Percentiles rank a stretch among this genome's conserved stretches.
phyloP scores from a whole-genome alignment of 306 rosid genomes.

The Ceratonia siliqua region DNA sequence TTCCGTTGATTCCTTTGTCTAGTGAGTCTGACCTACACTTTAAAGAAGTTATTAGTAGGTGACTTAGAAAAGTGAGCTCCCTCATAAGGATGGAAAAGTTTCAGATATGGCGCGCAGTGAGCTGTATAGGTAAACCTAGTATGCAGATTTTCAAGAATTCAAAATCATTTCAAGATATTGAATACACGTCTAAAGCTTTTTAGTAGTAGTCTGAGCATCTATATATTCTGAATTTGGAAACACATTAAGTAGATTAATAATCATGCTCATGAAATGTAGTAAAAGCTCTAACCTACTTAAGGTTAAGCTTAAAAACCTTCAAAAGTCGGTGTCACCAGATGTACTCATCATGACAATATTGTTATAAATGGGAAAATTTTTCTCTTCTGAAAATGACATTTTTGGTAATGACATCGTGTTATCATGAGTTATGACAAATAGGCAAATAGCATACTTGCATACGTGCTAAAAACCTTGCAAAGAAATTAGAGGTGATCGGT shows the following conservation, averaged over 20 bases:
- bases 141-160: not conserved
- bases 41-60: not conserved
- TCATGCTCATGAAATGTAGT: not conserved
- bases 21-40: too few species aligned
- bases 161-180: constrained; percentile 10
- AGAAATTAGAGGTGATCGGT: not conserved
- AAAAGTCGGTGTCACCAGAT: constrained; percentile 18
- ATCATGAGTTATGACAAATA: not conserved
- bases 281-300: not conserved
- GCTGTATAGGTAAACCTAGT: not conserved
- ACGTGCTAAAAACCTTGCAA: not conserved
- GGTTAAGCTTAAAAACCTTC: constrained; percentile 21
- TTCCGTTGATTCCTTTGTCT: too few species aligned
- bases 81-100: not conserved
- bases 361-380: not conserved
- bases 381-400: constrained; percentile 9
- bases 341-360: not conserved
- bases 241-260: not conserved
- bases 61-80: not conserved
- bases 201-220: not conserved
- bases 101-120: not conserved
- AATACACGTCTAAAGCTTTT: not conserved
- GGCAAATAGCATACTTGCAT: not conserved
- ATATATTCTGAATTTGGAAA: not conserved
- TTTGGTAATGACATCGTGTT: not conserved